Conservation (phyloP, 169 alveolate genomes). For the Plasmodium cynomolgi region DNA sequence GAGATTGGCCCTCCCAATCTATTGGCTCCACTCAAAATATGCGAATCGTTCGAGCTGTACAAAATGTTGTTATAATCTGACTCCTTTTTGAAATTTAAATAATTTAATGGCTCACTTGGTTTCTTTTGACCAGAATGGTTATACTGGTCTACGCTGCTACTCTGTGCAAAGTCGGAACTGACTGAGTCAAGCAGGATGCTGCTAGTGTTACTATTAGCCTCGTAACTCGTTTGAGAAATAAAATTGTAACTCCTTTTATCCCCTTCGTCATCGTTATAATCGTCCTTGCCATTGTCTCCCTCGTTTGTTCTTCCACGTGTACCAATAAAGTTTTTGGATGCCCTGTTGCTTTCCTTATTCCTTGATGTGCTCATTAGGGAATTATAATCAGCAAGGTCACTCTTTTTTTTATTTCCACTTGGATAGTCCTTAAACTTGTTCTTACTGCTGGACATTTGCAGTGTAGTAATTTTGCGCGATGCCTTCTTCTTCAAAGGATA, state of each 20-base stretch:
- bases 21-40: constrained; percentile 6
- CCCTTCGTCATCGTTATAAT: neutral
- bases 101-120: neutral
- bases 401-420: constrained; percentile 11
- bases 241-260: constrained; percentile 28
- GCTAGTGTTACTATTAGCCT: constrained; percentile 65
- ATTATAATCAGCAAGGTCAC: neutral
- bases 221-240: constrained; percentile 75
- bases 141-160: constrained; percentile 35
- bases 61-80: constrained; percentile 6
- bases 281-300: neutral
- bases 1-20: neutral
- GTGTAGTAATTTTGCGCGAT: neutral
- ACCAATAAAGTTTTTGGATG: neutral
- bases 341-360: neutral
- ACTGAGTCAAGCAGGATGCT: constrained; percentile 43
- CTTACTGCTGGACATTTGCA: neutral
- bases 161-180: constrained; percentile 41
- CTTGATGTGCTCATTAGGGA: neutral
- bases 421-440: neutral
- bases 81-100: constrained; percentile 6
- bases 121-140: constrained; percentile 1
- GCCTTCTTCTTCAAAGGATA: neutral
- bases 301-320: neutral
- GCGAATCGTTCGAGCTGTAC: constrained; percentile 34